Evolutionary conservation across 225 moss, liverwort and hornwort species (phyloP), one percentile per base, ranked within the genome.

Genomic region (Polytrichum formosum): DNA sequence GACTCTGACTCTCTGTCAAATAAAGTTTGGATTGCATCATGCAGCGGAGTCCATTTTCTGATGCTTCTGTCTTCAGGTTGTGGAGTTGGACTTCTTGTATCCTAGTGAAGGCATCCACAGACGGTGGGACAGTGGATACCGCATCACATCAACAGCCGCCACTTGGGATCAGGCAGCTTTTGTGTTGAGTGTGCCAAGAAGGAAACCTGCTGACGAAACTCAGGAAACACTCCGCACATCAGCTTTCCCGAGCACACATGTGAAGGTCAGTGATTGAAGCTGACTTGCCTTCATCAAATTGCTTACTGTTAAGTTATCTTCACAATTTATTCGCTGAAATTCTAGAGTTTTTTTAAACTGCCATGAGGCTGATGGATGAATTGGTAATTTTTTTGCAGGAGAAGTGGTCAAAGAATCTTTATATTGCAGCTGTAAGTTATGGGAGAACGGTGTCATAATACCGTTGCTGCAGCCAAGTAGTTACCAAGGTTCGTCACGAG

Each of bases 131-230:
- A 84, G 73, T 78, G 88, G 88, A 18, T 88, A 88, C 72, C 85
- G 88, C 59, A 88, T 88, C 21, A 88, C 88, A 53, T 84, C 88
- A 54, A 85, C 88, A 64, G 88, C 88, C 55, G 85, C 88, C 61
- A 88, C 88, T 6, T 88, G 88, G 88, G 88, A 88, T 66, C 88
- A 88, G 75, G 88, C 85, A 63, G 88, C 88, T 4, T 88, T 88
- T 78, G 88, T 88, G 1, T 72, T 88, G 6, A 88, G 88, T 77
- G 88, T 88, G 67, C 88, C 88, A 33, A 74, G 85, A 56, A 72
- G 88, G 64, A 88, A 88, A 66, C 88, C 88, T 35, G 85, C 82
- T 5, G 88, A 88, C 63, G 88, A 88, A 74, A 88, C 88, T 3
- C 88, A 88, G 73, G 88, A 88, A 67, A 88, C 88, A 61, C 82